phyloP scores from a whole-genome alignment of 768 basidiomycete genomes.

The Leccinum pellstonianum region DNA sequence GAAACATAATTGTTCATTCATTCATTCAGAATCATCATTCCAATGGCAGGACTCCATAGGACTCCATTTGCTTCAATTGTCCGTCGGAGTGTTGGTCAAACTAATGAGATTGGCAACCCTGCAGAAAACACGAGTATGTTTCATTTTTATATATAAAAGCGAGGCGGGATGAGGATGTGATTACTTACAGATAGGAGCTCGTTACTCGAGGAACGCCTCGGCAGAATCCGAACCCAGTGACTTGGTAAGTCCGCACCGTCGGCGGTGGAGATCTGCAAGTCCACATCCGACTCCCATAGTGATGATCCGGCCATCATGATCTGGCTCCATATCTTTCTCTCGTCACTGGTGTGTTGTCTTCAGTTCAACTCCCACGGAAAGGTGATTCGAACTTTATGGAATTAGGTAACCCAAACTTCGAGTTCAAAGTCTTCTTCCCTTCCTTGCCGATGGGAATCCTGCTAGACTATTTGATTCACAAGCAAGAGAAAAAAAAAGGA shows the following conservation, averaged over 20 bases:
- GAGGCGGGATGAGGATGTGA: neutral
- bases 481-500: neutral
- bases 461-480: too few relatives aligned
- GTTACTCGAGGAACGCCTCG: neutral
- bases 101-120: neutral
- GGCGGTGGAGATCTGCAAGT: neutral
- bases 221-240: neutral
- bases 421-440: too few relatives aligned
- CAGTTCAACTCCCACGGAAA: neutral
- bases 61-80: neutral
- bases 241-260: neutral
- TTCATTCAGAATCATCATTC: neutral
- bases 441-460: neutral
- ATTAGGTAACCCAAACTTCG: neutral
- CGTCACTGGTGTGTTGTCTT: neutral
- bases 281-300: neutral
- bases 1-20: neutral
- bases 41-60: neutral
- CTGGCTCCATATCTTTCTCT: neutral
- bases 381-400: neutral
- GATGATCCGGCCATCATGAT: neutral
- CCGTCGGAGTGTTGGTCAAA: neutral
- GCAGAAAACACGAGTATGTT: neutral
- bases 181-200: neutral
- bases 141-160: neutral